A percentile compares a stretch with the other conserved stretches of the same genome.
Evolutionary conservation across 345 rosid genomes (phyloP).

Genomic region (Hypericum androsaemum): DNA sequence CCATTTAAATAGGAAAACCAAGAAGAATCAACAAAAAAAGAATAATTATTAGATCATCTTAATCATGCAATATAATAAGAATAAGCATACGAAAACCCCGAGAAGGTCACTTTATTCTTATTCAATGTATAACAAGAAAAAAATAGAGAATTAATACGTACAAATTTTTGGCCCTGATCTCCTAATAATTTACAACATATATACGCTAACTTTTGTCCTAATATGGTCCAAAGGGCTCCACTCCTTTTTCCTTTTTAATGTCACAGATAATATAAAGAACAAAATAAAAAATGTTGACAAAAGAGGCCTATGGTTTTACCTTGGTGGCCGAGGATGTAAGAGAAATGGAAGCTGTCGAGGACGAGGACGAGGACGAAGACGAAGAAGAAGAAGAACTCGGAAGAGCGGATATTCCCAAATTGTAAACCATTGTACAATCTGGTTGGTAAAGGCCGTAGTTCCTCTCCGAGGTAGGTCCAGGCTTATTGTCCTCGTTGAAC

Average conservation of each 20-base stretch:
- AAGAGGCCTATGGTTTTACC: constrained; percentile 37
- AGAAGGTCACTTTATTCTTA: no score
- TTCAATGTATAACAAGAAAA: no score
- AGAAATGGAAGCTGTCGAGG: constrained; percentile 32
- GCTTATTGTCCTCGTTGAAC: constrained; percentile 85
- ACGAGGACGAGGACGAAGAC: constrained; percentile 19
- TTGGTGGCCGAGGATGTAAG: constrained; percentile 63
- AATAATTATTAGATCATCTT: neutral
- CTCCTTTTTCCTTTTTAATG: no score
- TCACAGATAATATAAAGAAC: neutral
- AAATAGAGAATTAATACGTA: no score
- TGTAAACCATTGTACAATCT: constrained; percentile 77
- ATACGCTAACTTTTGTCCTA: no score
- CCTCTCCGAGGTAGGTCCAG: constrained; percentile 87
- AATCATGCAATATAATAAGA: neutral
- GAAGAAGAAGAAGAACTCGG: constrained; percentile 31
- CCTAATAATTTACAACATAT: no score
- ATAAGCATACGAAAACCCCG: no score
- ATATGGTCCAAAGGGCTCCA: no score
- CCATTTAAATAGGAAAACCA: constrained; percentile 19
- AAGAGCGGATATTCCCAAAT: constrained; percentile 63
- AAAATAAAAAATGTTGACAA: neutral
- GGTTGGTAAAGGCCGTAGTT: constrained; percentile 87
- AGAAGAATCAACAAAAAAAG: constrained; percentile 5
- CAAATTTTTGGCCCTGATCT: no score